phyloP scores from a whole-genome alignment of 2,329 filamentous ascomycete genomes.

The Aspergillus niger region DNA sequence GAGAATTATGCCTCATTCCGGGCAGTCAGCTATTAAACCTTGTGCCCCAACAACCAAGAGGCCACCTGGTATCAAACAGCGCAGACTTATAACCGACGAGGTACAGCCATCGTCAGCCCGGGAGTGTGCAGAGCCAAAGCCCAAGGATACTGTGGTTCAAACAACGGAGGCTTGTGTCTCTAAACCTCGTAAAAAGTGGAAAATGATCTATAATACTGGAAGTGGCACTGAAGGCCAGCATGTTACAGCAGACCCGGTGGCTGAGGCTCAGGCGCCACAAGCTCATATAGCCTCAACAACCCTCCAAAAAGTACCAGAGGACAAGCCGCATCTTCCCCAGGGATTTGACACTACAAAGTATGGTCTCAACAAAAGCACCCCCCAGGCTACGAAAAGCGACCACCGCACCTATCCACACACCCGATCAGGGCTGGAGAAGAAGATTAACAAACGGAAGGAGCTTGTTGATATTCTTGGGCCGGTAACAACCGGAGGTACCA shows the following conservation, averaged over 20 bases:
- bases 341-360: conserved; percentile 24
- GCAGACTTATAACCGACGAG: conserved; percentile 13
- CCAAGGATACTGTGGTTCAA: neutral
- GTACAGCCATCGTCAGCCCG: neutral
- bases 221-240: neutral
- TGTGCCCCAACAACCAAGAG: conserved; percentile 8
- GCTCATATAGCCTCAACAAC: neutral
- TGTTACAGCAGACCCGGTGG: neutral
- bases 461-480: conserved; percentile 20
- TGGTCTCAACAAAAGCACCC: conserved; percentile 7
- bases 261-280: neutral
- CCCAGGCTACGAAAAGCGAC: neutral
- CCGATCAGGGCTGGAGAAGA: neutral
- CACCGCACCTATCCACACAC: neutral
- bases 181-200: conserved; percentile 21
- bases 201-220: conserved; percentile 17
- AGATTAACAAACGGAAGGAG: neutral
- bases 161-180: neutral
- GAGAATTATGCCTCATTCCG: neutral
- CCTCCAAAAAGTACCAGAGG: neutral
- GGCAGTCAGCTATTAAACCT: neutral
- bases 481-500: neutral
- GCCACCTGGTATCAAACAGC: conserved; percentile 23
- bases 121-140: neutral
- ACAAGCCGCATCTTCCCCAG: conserved; percentile 5